These are phyloP conservation scores for Thielaviopsis punctulata DNA, from an alignment of 2,329 filamentous ascomycete species.

Conservation along the genomic window DNA sequence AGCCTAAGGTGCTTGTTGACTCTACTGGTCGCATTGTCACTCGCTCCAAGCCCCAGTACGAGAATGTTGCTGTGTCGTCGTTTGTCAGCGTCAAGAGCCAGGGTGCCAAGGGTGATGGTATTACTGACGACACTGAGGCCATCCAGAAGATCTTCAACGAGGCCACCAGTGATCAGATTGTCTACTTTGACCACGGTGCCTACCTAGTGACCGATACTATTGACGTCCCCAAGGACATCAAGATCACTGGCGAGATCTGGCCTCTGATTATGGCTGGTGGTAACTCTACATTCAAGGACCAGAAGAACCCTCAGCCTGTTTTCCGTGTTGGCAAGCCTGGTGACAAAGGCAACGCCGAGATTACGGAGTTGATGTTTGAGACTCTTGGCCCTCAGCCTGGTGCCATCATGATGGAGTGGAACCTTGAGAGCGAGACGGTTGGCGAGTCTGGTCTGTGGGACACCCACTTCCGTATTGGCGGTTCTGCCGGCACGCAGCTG, in stretches of 20 bases:
- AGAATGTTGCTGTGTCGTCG: conserved; percentile 41
- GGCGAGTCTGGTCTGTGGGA: conserved; percentile 80
- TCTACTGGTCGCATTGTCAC: conserved; percentile 53
- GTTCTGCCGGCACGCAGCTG: conserved; percentile 65
- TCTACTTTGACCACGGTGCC: conserved; percentile 61
- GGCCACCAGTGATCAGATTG: conserved; percentile 43
- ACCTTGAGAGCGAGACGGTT: conserved; percentile 49
- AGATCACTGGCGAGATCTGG: conserved; percentile 85
- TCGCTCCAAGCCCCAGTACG: conserved; percentile 80
- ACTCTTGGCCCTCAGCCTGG: conserved; percentile 71
- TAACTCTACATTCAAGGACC: conserved; percentile 49
- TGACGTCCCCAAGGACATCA: conserved; percentile 59
- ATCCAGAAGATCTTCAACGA: conserved; percentile 65
- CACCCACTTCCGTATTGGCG: conserved; percentile 85
- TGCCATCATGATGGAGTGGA: conserved; percentile 85
- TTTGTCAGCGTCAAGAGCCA: conserved; percentile 72
- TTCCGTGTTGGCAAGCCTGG: conserved; percentile 68
- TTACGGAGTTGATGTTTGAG: conserved; percentile 72
- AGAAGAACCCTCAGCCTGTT: conserved; percentile 61
- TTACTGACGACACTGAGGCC: conserved; percentile 69
- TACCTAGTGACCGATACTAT: conserved; percentile 56
- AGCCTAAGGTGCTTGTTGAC: conserved; percentile 50
- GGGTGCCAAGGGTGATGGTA: conserved; percentile 77
- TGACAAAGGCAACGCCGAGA: conserved; percentile 66
- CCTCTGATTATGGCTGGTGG: conserved; percentile 76